Evolutionary conservation across 108 stramenopile species (phyloP), one percentile per base, ranked within the genome.

Genomic region (Cyclotella distinguenda): DNA sequence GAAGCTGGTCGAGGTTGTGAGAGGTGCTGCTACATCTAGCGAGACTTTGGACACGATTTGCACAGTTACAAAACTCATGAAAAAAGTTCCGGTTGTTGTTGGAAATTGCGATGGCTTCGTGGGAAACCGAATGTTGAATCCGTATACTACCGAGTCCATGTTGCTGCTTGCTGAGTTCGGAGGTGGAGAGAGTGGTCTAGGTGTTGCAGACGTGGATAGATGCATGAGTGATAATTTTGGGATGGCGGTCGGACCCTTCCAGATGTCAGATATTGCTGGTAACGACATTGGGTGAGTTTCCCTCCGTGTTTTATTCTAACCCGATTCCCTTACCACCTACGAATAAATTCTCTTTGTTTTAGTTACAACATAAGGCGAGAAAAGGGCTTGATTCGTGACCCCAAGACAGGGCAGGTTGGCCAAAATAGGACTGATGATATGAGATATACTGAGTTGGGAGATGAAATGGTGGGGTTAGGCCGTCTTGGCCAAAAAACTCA

Each of bases 31-130:
- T 18, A 88, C 96, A 8, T 44, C 73, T 11, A 36, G 18, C 0
- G 83, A 78, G 33, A 92, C 94, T 2, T 67, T 82, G 34, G 86
- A 89, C 35, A 66, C 90, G 9, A 85, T 97, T 27, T 83, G 90
- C 43, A 66, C 70, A 0, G 39, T 94, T 25, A 94, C 88, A 36
- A 97, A 95, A 61, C 80, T 69, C 4, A 89, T 99, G 36, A 76
- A 83, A 51, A 99, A 99, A 82, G 80, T 85, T 62, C 93, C 93
- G 23, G 96, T 99, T 18, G 84, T 94, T 2, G 98, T 96, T 15
- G 97, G 97, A 13, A 97, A 99, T 70, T 97, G 96, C 67, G 88
- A 96, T 82, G 98, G 98, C 6, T 99, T 99, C 69, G 94, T 97
- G 44, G 98, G 96, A 35, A 99, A 99, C 76, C 90, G 98, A 38